phyloP scores from a whole-genome alignment of 1,284 basidiomycete genomes.

The Sporisorium sorghi region DNA sequence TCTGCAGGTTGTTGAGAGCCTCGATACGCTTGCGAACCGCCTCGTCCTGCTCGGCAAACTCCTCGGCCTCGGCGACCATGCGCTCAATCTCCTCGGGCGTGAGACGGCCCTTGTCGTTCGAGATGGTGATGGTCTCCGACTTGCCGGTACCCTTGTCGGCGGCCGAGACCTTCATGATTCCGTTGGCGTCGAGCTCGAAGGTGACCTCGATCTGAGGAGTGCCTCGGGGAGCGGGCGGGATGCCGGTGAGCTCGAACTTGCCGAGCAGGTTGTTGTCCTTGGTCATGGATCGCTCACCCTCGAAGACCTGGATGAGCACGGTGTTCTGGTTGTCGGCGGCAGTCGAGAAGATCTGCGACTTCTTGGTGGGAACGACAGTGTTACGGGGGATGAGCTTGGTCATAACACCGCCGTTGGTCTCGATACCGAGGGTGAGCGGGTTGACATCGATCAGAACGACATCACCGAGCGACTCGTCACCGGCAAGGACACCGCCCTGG shows the following conservation, averaged over 20 bases:
- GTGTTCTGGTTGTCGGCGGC: constrained; percentile 69
- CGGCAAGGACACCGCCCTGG: constrained; percentile 94
- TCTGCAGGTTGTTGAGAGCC: constrained; percentile 67
- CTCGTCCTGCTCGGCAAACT: constrained; percentile 69
- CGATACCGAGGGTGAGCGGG: constrained; percentile 94
- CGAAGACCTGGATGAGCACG: constrained; percentile 81
- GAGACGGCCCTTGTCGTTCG: constrained; percentile 69
- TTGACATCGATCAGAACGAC: constrained; percentile 95
- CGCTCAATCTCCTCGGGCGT: constrained; percentile 67
- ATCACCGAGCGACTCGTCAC: constrained; percentile 81
- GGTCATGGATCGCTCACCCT: constrained; percentile 93
- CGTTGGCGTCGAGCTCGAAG: constrained; percentile 69
- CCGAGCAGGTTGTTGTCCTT: constrained; percentile 98
- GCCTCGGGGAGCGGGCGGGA: constrained; percentile 93
- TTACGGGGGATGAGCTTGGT: constrained; percentile 96
- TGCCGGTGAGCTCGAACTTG: constrained; percentile 92
- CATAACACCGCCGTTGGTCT: constrained; percentile 98
- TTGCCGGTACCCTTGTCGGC: constrained; percentile 69
- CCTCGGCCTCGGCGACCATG: constrained; percentile 68
- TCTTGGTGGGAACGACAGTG: constrained; percentile 97
- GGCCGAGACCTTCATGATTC: constrained; percentile 69
- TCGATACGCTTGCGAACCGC: constrained; percentile 66
- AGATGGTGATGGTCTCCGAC: constrained; percentile 67
- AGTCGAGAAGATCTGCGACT: constrained; percentile 96
- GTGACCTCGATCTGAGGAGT: constrained; percentile 73